Evolutionary conservation across 371 early-diverging fungal genomes (phyloP).

Genomic region (Mucor lusitanicus): DNA sequence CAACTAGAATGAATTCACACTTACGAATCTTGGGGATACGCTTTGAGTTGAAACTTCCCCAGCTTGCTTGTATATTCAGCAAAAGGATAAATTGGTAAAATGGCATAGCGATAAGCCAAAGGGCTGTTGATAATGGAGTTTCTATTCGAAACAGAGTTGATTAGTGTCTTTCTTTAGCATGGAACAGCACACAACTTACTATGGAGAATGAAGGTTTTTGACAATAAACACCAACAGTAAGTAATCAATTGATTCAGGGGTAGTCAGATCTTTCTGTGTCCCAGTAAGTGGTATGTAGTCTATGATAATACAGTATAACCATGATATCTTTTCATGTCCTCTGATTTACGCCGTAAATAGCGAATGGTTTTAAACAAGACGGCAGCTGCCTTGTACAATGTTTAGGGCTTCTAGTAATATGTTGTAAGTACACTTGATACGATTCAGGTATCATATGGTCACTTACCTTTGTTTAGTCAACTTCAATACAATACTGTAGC

Average conservation of each 20-base stretch:
- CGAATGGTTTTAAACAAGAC: conserved; percentile 65
- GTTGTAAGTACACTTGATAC: background rate
- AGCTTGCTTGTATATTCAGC: conserved; percentile 59
- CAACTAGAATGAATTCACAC: background rate
- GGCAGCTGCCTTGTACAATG: conserved; percentile 61
- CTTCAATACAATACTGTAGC: conserved; percentile 62
- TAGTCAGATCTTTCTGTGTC: conserved; percentile 62
- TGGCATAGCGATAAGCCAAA: conserved; percentile 65
- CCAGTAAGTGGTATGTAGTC: conserved; percentile 66
- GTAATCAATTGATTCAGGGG: conserved; percentile 61
- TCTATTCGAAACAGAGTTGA: conserved; percentile 19
- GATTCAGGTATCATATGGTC: background rate
- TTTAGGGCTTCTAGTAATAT: conserved; percentile 47
- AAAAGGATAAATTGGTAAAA: conserved; percentile 70
- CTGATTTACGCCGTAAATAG: conserved; percentile 71
- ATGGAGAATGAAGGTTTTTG: conserved; percentile 50
- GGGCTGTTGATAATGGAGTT: conserved; percentile 69
- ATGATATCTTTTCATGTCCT: conserved; percentile 74
- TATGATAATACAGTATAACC: no score
- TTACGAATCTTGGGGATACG: conserved; percentile 66
- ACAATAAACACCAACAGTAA: conserved; percentile 69
- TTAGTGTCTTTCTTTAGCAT: background rate
- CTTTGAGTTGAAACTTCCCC: conserved; percentile 59
- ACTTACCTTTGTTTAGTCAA: conserved; percentile 64
- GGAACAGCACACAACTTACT: conserved; percentile 35